Percentiles rank a stretch among this genome's conserved stretches.
Evolutionary conservation across 352 stramenopile species (phyloP).

Genomic region (Globisporangium acanthophoron): DNA sequence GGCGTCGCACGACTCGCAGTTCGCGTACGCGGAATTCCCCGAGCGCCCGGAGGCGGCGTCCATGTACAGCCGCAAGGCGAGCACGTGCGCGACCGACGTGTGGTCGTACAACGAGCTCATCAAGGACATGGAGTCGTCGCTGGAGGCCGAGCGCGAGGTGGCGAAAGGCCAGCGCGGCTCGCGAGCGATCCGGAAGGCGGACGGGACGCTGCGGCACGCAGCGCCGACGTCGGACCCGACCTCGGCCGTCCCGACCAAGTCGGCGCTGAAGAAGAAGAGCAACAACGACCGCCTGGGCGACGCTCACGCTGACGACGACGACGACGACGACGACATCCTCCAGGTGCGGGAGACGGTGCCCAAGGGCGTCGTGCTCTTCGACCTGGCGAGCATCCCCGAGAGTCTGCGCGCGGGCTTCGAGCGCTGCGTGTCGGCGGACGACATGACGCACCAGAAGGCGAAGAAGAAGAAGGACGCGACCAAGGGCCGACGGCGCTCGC

Average conservation of each 20-base stretch:
- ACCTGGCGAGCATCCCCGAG: slow-evolving; percentile 28
- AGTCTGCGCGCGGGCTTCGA: slow-evolving; percentile 11
- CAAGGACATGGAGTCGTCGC: slow-evolving; percentile 45
- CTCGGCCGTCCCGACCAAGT: slow-evolving; percentile 5
- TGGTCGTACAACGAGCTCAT: slow-evolving; percentile 62
- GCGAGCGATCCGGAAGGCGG: not conserved
- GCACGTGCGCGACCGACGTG: slow-evolving; percentile 53
- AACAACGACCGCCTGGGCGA: slow-evolving; percentile 3
- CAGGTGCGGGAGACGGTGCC: slow-evolving; percentile 10
- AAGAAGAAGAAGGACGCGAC: slow-evolving; percentile 3
- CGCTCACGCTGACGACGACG: slow-evolving; percentile 6
- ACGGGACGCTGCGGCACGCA: slow-evolving; percentile 3
- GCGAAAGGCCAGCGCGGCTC: not conserved
- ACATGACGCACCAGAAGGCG: not conserved
- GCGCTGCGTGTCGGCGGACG: slow-evolving; percentile 5
- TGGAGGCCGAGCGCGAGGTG: not conserved
- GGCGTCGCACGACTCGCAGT: slow-evolving; percentile 20
- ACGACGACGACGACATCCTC: slow-evolving; percentile 12
- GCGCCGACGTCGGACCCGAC: slow-evolving; percentile 2
- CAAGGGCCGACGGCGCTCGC: slow-evolving; percentile 25
- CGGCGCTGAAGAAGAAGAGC: slow-evolving; percentile 5
- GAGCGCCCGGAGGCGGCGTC: slow-evolving; percentile 22
- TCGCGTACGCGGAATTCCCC: slow-evolving; percentile 13
- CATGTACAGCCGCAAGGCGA: slow-evolving; percentile 37
- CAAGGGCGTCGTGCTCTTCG: slow-evolving; percentile 42